Evolutionary conservation across 306 rosid species (phyloP).

Genomic region (Cucumis cinereus): DNA sequence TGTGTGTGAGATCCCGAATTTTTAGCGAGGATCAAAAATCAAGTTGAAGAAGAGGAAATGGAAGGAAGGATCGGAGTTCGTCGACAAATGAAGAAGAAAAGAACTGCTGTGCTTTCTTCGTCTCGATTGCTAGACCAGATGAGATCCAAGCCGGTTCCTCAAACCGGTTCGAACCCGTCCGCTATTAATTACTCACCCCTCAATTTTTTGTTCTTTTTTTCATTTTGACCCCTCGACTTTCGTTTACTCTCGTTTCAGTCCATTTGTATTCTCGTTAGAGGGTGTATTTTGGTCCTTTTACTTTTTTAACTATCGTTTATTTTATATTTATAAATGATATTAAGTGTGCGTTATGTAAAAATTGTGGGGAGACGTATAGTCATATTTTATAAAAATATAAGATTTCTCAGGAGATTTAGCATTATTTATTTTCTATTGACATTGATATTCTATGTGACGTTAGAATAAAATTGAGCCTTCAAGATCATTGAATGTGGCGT

Average conservation of each 20-base stretch:
- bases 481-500: too few species aligned
- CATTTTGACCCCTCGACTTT: neutral
- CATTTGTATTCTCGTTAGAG: too few species aligned
- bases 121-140: neutral
- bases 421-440: too few species aligned
- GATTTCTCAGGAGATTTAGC: too few species aligned
- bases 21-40: neutral
- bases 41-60: conserved; percentile 1
- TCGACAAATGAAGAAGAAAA: neutral
- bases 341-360: too few species aligned
- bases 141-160: conserved; percentile 1
- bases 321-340: too few species aligned
- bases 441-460: too few species aligned
- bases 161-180: neutral
- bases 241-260: neutral
- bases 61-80: neutral
- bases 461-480: too few species aligned
- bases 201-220: neutral
- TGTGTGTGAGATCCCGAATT: conserved; percentile 10
- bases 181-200: neutral
- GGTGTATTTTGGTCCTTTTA: too few species aligned
- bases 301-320: too few species aligned
- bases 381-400: too few species aligned
- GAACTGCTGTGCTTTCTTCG: neutral
- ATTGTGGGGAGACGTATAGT: too few species aligned